These are phyloP conservation scores for Iris pallida DNA, from an alignment of 116 monocot genomes.

Conservation along the genomic window DNA sequence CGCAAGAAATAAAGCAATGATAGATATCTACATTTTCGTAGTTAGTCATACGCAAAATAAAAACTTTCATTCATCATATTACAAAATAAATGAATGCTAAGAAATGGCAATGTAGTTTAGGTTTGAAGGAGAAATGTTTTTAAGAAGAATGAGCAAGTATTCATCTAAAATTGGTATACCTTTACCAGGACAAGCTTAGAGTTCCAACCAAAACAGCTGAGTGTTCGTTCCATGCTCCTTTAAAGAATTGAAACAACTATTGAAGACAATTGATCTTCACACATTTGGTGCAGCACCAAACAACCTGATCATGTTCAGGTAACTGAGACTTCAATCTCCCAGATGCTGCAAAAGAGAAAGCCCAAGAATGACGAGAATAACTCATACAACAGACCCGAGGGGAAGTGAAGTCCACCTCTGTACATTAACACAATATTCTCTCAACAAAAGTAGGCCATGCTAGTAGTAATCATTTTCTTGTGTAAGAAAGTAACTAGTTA, in stretches of 20 bases:
- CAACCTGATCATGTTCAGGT: not conserved
- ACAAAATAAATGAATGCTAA: too few species aligned
- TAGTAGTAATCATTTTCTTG: too few species aligned
- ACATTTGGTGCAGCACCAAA: not conserved
- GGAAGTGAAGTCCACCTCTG: not conserved
- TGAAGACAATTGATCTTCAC: not conserved
- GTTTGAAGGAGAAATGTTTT: too few species aligned
- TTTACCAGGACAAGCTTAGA: conserved; percentile 6
- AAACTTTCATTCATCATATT: too few species aligned
- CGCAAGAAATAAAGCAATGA: too few species aligned
- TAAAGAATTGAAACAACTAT: too few species aligned
- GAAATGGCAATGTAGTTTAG: too few species aligned
- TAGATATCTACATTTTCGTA: too few species aligned
- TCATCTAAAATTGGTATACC: not conserved
- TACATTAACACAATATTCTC: too few species aligned
- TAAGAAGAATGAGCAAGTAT: too few species aligned
- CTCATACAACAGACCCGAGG: not conserved
- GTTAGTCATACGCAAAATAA: too few species aligned
- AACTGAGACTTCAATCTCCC: not conserved
- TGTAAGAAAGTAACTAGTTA: not conserved
- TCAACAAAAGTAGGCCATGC: too few species aligned
- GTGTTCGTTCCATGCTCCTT: not conserved
- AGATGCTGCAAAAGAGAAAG: not conserved
- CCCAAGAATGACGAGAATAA: not conserved
- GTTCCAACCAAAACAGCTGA: conserved; percentile 4